A percentile compares a stretch with the other conserved stretches of the same genome.
phyloP scores from a whole-genome alignment of 2,329 filamentous ascomycete species.

The Sporothrix euskadiensis region DNA sequence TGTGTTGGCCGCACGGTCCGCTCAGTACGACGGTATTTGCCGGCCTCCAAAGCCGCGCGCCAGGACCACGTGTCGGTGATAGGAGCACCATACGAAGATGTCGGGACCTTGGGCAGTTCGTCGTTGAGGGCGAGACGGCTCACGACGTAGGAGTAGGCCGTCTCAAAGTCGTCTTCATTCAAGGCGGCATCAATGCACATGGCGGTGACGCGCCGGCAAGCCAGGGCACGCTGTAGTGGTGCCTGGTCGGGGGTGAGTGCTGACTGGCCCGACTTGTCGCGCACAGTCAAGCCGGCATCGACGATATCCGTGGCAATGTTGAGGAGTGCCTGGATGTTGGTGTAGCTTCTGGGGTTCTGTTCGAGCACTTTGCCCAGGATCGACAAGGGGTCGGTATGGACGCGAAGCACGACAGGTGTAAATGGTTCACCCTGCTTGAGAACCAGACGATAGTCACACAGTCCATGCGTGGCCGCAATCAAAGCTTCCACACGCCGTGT shows the following conservation, averaged over 20 bases:
- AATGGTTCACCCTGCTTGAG: conserved; percentile 80
- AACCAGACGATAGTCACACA: conserved; percentile 75
- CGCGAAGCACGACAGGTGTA: conserved; percentile 73
- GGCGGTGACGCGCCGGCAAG: conserved; percentile 68
- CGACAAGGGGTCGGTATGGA: conserved; percentile 71
- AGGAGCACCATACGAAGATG: neutral
- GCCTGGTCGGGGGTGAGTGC: conserved; percentile 36
- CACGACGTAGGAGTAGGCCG: conserved; percentile 79
- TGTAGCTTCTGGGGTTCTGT: conserved; percentile 74
- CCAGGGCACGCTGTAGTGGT: conserved; percentile 40
- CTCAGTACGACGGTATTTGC: conserved; percentile 64
- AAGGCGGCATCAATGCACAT: conserved; percentile 81
- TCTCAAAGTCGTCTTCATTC: conserved; percentile 78
- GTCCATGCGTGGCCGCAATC: conserved; percentile 69
- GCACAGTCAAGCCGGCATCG: conserved; percentile 54
- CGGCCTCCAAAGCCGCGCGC: conserved; percentile 76
- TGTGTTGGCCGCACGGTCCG: conserved; percentile 59
- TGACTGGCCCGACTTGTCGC: conserved; percentile 37
- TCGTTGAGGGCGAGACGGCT: conserved; percentile 59
- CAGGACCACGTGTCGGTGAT: conserved; percentile 67
- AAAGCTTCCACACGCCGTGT: conserved; percentile 62
- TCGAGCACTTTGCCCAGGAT: conserved; percentile 72
- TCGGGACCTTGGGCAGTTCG: conserved; percentile 33
- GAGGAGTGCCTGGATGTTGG: conserved; percentile 70
- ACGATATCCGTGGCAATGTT: conserved; percentile 69